These are phyloP conservation scores for Apiospora rasikravindrae DNA, from an alignment of 2,329 filamentous ascomycete genomes.

Conservation along the genomic window DNA sequence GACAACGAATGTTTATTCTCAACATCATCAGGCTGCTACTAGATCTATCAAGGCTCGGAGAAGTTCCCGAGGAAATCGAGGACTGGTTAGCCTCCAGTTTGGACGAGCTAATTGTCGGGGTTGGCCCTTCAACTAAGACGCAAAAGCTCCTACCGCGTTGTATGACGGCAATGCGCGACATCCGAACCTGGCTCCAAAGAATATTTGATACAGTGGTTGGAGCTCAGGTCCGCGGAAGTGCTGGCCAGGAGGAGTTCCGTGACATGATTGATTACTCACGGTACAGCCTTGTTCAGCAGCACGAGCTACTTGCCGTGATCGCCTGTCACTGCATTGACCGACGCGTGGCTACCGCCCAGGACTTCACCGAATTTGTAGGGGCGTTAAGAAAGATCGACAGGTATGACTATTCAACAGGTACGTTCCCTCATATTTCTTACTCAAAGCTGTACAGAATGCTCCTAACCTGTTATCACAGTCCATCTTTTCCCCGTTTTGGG, in stretches of 20 bases:
- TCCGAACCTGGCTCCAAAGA: conserved; percentile 77
- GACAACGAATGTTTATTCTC: conserved; percentile 80
- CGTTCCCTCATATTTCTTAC: conserved; percentile 8
- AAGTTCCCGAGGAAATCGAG: conserved; percentile 57
- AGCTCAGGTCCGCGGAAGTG: conserved; percentile 74
- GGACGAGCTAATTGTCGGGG: conserved; percentile 62
- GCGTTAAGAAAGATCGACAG: conserved; percentile 73
- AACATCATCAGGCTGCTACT: conserved; percentile 84
- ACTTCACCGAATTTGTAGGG: conserved; percentile 75
- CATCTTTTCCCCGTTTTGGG: conserved; percentile 85
- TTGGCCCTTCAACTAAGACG: conserved; percentile 47
- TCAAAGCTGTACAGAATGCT: neutral
- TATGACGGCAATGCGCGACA: conserved; percentile 74
- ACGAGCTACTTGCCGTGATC: conserved; percentile 85
- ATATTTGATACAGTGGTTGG: conserved; percentile 79
- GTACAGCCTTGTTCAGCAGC: conserved; percentile 82
- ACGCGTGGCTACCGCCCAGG: conserved; percentile 69
- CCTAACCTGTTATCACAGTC: conserved; percentile 48
- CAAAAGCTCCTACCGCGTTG: conserved; percentile 76
- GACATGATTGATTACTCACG: conserved; percentile 84
- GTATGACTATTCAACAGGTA: conserved; percentile 61
- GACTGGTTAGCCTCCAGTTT: conserved; percentile 59
- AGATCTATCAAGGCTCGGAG: conserved; percentile 67
- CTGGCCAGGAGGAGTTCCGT: conserved; percentile 61
- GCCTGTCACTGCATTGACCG: conserved; percentile 79